Conservation (phyloP, 306 rosid species). For the Medicago ruthenica region DNA sequence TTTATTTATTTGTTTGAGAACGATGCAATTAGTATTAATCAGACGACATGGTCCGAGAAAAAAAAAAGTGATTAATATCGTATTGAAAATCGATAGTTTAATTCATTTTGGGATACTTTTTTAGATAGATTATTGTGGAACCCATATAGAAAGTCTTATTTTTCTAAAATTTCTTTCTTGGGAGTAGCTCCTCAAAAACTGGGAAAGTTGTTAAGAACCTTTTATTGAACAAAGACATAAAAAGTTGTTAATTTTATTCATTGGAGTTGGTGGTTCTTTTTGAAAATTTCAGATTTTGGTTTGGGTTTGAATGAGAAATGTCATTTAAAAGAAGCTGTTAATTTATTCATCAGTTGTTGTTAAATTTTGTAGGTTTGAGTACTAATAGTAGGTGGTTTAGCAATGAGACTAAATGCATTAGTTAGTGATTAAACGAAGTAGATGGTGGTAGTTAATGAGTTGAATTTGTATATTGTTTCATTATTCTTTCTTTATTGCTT, state of each 20-base stretch:
- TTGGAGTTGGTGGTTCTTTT: slow-evolving; percentile 27
- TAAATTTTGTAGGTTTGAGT: slow-evolving; percentile 28
- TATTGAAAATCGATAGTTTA: not conserved
- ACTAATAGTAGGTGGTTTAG: slow-evolving; percentile 6
- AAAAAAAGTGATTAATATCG: not conserved
- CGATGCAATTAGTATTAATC: not conserved
- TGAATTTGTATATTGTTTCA: slow-evolving; percentile 15
- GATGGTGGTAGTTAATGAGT: slow-evolving; percentile 35
- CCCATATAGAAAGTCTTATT: not conserved
- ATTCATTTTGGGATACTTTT: not conserved
- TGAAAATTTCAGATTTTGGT: slow-evolving; percentile 30
- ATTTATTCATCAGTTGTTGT: no score
- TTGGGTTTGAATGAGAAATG: slow-evolving; percentile 32
- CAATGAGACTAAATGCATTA: slow-evolving; percentile 24
- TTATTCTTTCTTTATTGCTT: slow-evolving; percentile 2
- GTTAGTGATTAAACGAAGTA: slow-evolving; percentile 42
- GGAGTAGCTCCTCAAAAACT: slow-evolving; percentile 29
- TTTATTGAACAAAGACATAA: slow-evolving; percentile 15
- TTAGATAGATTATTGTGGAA: not conserved
- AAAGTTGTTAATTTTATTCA: slow-evolving; percentile 22
- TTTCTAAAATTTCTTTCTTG: not conserved
- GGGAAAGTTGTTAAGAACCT: slow-evolving; percentile 20
- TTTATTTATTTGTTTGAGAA: not conserved
- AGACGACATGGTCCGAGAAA: not conserved
- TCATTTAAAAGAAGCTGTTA: not conserved